Base-by-base conservation (phyloP, 768 basidiomycete genomes). In the Agrocybe chaxingu region DNA sequence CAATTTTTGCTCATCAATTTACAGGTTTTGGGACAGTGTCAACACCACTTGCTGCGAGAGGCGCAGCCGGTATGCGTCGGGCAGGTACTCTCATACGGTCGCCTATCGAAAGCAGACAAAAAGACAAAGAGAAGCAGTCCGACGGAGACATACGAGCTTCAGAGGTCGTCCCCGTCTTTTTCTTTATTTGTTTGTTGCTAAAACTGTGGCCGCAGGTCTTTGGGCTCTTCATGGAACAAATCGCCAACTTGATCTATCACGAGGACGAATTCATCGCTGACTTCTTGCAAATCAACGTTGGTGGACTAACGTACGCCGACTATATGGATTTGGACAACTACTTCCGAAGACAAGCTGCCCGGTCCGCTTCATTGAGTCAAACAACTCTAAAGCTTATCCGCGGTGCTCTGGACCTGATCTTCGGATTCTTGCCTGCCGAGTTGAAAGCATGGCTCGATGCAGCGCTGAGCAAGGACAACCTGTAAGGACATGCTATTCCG, bases 271-370 rank as follows among this genome's bases (percentile, higher is more conserved):
- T 97, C 68, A 84, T 97, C 53, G 80, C 86, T 7, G 89, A 94
- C 59, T 98, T 98, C 68, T 72, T 98, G 42, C 93, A 94, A 62
- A 88, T 97, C 63, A 92, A 92, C 55, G 89, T 95, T 53, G 80
- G 84, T 16, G 84, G 84, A 12, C 77, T 93, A 10, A 97, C 96
- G 1, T 98, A 93, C 66, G 96, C 96, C 10, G 96, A 98, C 69
- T 93, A 96, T 59, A 91, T 92, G 82, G 84, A 84, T 40, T 72
- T 98, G 52, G 96, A 98, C 63, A 92, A 84, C 53, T 98, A 97
- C 68, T 97, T 97, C 73, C 79, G 92, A 19, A 75, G 96, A 42
- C 92, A 98, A 63, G 96, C 96, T n/a, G 75, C 86, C 5, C 77
- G 90, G 24, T 74, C 81, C 45, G 78, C 76, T 24, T 80, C 83